Evolutionary conservation across 805 yeast species (phyloP), one percentile per base, ranked within the genome.

Genomic region (Suhomyces emberorum): DNA sequence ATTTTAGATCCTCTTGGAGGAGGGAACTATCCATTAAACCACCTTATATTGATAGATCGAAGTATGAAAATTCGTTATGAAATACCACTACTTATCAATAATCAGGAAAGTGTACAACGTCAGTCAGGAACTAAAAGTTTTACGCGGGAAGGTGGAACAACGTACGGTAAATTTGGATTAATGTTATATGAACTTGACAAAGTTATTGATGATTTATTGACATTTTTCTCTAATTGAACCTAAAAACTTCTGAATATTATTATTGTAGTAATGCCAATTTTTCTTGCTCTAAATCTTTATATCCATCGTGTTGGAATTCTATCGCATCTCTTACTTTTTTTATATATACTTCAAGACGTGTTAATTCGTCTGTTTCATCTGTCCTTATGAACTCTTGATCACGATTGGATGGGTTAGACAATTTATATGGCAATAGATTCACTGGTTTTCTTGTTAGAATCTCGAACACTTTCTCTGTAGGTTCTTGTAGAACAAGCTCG

Each of bases 401-500:
- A 35, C 61, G 51, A 37, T 61, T 65, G 4, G 56, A 59, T 4
- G 62, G 62, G 34, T 53, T 58, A 3, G 56, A 35, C 22, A 63
- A 46, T 38, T 58, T 55, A 39, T 61, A 63, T 1, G 73, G 72
- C 70, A 54, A 77, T 45, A 49, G 72, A 44, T 51, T 83, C 70
- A 31, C 80, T 69, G 95, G 91, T 41, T 74, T 72, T 25, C 69
- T 58, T 4, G 95, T 85, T 51, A 91, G 70, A 4, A 80, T 65
- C 47, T 83, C 87, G 63, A 93, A 91, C 61, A 88, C 77, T 15
- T 74, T 74, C 49, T 93, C 98, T 5, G 96, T 88, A 3, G 98
- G 98, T 59, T 93, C 98, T 56, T 84, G 87, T 55, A 93, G 93
- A 2, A 93, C 95, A 14, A 93, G 65, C 55, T 93, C 98, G 54